These are phyloP conservation scores for Verticillium longisporum DNA, from an alignment of 2,329 filamentous ascomycete species.

Conservation along the genomic window DNA sequence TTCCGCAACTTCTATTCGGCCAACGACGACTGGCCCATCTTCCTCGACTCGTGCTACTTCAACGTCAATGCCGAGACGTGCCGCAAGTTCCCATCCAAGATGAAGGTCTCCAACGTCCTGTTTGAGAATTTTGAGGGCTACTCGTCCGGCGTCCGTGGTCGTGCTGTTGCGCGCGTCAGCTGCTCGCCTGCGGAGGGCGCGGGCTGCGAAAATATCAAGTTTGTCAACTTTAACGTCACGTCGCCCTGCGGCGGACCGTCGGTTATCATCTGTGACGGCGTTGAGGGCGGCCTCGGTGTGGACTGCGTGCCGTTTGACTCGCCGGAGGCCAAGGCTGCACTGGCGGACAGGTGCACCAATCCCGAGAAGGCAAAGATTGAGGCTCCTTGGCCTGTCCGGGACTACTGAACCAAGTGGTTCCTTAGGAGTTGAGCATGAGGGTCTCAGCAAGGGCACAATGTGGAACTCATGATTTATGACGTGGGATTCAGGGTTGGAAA, in stretches of 20 bases:
- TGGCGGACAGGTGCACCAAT: constrained; percentile 20
- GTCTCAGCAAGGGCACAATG: background rate
- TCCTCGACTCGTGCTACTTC: constrained; percentile 36
- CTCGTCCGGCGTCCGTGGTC: constrained; percentile 46
- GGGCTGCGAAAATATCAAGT: constrained; percentile 47
- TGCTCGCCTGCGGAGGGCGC: constrained; percentile 46
- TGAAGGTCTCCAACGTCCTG: constrained; percentile 49
- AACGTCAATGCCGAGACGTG: constrained; percentile 56
- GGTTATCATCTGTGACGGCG: constrained; percentile 43
- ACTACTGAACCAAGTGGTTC: background rate
- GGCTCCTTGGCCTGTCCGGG: constrained; percentile 6
- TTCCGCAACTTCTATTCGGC: constrained; percentile 48
- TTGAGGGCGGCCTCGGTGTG: constrained; percentile 26
- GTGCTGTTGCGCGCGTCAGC: constrained; percentile 43
- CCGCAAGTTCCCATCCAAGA: constrained; percentile 43
- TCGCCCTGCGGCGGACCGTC: constrained; percentile 36
- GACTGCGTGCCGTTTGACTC: constrained; percentile 27
- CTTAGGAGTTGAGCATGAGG: too few relatives aligned
- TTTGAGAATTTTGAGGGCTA: constrained; percentile 52
- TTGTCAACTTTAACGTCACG: constrained; percentile 47
- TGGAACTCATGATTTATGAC: background rate
- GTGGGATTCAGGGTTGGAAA: background rate
- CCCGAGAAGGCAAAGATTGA: constrained; percentile 15
- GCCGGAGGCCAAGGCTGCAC: constrained; percentile 20
- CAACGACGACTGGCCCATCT: constrained; percentile 57